Base-by-base conservation (phyloP, 106 monocot species). In the Narthecium ossifragum region DNA sequence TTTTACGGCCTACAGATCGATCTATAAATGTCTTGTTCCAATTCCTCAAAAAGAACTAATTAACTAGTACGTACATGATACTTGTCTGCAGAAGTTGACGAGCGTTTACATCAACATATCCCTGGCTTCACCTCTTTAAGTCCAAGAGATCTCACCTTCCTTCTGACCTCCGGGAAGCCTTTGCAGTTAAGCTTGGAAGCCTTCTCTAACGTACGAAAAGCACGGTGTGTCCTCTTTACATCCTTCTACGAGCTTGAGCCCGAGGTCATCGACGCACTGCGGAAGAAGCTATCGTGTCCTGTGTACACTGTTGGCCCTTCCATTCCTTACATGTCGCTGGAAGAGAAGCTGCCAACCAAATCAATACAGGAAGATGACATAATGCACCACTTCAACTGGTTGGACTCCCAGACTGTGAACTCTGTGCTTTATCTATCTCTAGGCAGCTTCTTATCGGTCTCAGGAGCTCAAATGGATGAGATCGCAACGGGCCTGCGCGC, bases 381-480 rank as follows among this genome's bases (percentile, higher is more conserved):
- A 2, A 23, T 13, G 4, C 30, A 72, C 46, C 67, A 73, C 66
- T 46, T 78, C 20, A n/a, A 18, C 11, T 87, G 86, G 79, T 62
- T 92, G 17, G 70, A 83, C 53, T 71, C 58, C 3, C 92, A 92
- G 32, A 67, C 76, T 2, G 38, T 55, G 14, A 49, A 46, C 27
- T 80, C 92, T 4, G 83, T 92, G 0, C 72, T 86, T 0, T 92
- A 85, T 49, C 60, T 85, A 46, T 78, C 90, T 0, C 37, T 82
- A 5, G 82, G 91, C n/a, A 91, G 91, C 71, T 73, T 73, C 36
- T 39, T 71, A 1, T 26, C 75, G 0, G 25, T 79, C 25, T 72
- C 79, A 3, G 29, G 1, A 0, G 15, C 28, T 0, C 75, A 80
- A 25, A 55, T 83, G 54, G 71, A 77, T 0, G 82, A 85, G 47